phyloP scores from a whole-genome alignment of 176 grass and related monocot genomes.

The Ensete ventricosum region DNA sequence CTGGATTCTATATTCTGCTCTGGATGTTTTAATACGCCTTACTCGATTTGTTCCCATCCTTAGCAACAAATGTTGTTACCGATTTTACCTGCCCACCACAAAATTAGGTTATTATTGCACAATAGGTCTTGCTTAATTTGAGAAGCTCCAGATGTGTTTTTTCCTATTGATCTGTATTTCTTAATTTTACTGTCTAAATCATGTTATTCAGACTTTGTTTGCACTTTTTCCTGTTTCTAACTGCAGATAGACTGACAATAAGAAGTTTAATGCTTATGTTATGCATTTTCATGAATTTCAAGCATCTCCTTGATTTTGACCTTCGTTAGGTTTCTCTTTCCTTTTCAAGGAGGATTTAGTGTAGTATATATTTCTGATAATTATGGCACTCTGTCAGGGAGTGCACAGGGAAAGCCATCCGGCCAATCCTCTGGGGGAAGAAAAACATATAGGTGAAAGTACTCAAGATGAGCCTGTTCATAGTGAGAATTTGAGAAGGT shows the following conservation, averaged over 20 bases:
- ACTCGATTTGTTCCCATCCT: no score
- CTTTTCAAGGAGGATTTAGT: no score
- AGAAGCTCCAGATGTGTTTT: not conserved
- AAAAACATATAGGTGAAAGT: constrained; percentile 12
- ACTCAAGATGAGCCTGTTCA: constrained; percentile 9
- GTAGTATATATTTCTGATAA: no score
- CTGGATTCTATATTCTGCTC: no score
- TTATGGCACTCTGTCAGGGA: constrained; percentile 13
- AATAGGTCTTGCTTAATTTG: not conserved
- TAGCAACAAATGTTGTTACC: no score
- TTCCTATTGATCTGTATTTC: not conserved
- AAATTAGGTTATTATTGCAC: not conserved
- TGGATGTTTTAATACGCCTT: no score
- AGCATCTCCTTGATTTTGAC: not conserved
- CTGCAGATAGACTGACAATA: no score
- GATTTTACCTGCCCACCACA: not conserved
- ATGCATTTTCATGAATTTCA: not conserved
- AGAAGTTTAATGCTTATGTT: no score
- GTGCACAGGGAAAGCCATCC: constrained; percentile 34
- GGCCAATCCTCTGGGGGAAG: constrained; percentile 12
- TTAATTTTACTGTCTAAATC: not conserved
- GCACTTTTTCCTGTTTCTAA: no score
- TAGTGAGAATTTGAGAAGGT: constrained; percentile 18
- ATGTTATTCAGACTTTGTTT: no score
- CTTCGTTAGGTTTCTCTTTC: not conserved